These are phyloP conservation scores for Ganoderma meredithae DNA, from an alignment of 1,284 basidiomycete genomes.

Conservation along the genomic window DNA sequence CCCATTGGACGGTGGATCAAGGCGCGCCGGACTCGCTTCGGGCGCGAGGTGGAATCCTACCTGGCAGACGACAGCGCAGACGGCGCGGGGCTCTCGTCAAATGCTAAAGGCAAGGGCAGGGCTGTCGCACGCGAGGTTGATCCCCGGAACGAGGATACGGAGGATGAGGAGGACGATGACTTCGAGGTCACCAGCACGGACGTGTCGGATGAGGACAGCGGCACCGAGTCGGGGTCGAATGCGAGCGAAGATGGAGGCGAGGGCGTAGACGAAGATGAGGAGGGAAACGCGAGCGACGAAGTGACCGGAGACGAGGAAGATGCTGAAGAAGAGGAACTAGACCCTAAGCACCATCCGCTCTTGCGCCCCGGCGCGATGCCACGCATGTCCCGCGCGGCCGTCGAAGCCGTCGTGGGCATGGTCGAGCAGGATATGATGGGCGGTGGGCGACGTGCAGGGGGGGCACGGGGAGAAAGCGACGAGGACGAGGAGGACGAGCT, in stretches of 20 bases:
- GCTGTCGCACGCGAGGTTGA: slow-evolving; percentile 41
- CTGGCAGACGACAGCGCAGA: slow-evolving; percentile 22
- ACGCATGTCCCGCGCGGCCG: slow-evolving; percentile 65
- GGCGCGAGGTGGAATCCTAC: slow-evolving; percentile 41
- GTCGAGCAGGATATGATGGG: slow-evolving; percentile 49
- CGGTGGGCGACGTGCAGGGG: slow-evolving; percentile 7
- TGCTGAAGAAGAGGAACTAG: slow-evolving; percentile 51
- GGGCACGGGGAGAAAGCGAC: slow-evolving; percentile 9
- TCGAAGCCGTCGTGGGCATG: slow-evolving; percentile 70
- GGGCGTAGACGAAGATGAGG: slow-evolving; percentile 35
- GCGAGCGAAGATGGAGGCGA: slow-evolving; percentile 32
- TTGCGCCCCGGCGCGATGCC: slow-evolving; percentile 73
- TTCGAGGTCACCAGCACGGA: slow-evolving; percentile 45
- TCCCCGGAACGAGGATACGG: slow-evolving; percentile 48
- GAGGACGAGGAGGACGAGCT: slow-evolving; percentile 22
- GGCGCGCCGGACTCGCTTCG: slow-evolving; percentile 63
- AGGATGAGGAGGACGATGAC: slow-evolving; percentile 64
- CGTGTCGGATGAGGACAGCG: slow-evolving; percentile 39
- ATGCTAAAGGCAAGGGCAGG: slow-evolving; percentile 31
- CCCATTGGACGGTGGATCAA: slow-evolving; percentile 71
- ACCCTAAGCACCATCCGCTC: slow-evolving; percentile 66
- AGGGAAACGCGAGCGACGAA: slow-evolving; percentile 30
- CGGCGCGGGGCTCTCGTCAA: slow-evolving; percentile 11
- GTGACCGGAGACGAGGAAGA: slow-evolving; percentile 37
- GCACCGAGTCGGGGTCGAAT: slow-evolving; percentile 34